These are phyloP conservation scores for Podila minutissima DNA, from an alignment of 192 early-diverging fungal species.

Conservation along the genomic window DNA sequence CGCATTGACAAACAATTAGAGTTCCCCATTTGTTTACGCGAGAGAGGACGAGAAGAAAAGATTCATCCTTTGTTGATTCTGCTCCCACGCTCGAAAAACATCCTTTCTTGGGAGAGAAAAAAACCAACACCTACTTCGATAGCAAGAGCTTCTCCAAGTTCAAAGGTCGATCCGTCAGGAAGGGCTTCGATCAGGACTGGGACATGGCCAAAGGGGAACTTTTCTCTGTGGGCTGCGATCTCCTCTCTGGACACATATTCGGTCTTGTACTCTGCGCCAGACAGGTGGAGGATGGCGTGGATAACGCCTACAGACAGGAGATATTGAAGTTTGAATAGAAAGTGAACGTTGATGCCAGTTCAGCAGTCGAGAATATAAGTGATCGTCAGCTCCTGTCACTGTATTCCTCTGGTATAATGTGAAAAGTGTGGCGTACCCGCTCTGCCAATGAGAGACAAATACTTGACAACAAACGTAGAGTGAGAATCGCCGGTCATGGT, in stretches of 20 bases:
- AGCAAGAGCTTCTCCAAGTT: slow-evolving; percentile 26
- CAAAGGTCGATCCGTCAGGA: slow-evolving; percentile 29
- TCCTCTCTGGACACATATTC: slow-evolving; percentile 15
- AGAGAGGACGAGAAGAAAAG: neutral
- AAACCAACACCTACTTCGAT: slow-evolving; percentile 28
- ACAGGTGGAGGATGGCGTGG: slow-evolving; percentile 24
- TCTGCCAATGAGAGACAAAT: slow-evolving; percentile 31
- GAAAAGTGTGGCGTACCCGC: slow-evolving; percentile 11
- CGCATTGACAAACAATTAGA: neutral
- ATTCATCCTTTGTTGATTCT: no score
- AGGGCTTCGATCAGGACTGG: slow-evolving; percentile 28
- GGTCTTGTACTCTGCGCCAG: slow-evolving; percentile 32
- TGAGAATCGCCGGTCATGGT: neutral
- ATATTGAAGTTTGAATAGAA: neutral
- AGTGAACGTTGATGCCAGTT: neutral
- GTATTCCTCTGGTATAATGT: no score
- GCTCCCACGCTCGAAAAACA: no score
- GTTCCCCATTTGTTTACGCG: neutral
- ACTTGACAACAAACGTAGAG: slow-evolving; percentile 44
- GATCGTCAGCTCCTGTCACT: neutral
- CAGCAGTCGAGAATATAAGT: neutral
- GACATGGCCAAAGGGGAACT: slow-evolving; percentile 36
- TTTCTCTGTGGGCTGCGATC: slow-evolving; percentile 9
- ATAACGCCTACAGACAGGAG: slow-evolving; percentile 5
- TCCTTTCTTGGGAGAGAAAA: neutral